A percentile compares a stretch with the other conserved stretches of the same genome.
Conservation (phyloP, 805 yeast species). For the Metschnikowia proteae region DNA sequence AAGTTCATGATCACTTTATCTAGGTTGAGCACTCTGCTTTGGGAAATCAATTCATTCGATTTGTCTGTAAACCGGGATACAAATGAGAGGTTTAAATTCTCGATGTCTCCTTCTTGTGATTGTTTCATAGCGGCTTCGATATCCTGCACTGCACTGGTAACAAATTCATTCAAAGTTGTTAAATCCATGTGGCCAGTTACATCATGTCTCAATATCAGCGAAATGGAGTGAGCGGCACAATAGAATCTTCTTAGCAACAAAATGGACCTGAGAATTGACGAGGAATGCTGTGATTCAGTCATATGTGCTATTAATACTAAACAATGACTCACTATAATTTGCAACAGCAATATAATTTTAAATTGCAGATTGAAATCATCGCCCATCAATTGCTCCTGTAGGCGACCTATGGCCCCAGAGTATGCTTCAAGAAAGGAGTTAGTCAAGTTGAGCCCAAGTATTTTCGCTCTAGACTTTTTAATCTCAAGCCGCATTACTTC, state of each 20-base stretch:
- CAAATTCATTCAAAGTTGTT: not conserved
- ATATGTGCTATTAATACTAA: slow-evolving; percentile 1
- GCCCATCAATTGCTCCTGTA: not conserved
- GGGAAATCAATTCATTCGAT: not conserved
- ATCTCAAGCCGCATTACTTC: slow-evolving; percentile 1
- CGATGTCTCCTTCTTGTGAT: slow-evolving; percentile 2
- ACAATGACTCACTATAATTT: not conserved
- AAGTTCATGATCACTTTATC: not conserved
- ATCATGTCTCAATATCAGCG: not conserved
- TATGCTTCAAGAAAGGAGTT: slow-evolving; percentile 1
- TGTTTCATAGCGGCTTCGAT: not conserved
- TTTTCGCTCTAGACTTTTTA: not conserved
- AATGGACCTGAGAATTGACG: not conserved
- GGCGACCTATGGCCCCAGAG: not conserved
- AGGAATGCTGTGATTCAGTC: not conserved
- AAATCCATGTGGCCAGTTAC: not conserved
- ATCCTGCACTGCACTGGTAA: not conserved
- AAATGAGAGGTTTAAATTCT: not conserved
- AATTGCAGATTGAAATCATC: not conserved
- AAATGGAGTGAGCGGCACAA: not conserved
- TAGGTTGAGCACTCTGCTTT: not conserved
- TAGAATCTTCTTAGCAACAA: not conserved
- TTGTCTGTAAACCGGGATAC: not conserved
- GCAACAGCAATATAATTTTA: not conserved
- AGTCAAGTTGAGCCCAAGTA: not conserved